These are phyloP conservation scores for Adiantum capillusveneris DNA, from an alignment of 75 land plant species.

Conservation along the genomic window DNA sequence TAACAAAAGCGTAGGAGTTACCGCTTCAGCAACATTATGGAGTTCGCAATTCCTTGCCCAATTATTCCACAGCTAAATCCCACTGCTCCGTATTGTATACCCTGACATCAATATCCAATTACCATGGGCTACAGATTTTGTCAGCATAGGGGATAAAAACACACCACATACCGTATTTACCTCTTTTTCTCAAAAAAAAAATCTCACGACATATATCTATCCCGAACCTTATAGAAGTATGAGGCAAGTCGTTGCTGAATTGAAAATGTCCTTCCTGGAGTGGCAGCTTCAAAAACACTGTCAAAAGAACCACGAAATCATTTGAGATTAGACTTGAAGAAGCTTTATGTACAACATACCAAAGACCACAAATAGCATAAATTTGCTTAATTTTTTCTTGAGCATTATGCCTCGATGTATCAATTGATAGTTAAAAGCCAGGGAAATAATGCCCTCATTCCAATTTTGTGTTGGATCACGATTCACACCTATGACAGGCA, in stretches of 20 bases:
- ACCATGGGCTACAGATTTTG: too few species aligned
- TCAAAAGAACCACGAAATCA: too few species aligned
- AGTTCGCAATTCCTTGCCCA: constrained; percentile 94
- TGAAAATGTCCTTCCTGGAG: constrained; percentile 72
- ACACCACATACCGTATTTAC: neutral
- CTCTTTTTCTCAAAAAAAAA: neutral
- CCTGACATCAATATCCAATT: constrained; percentile 51
- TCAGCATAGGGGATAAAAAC: too few species aligned
- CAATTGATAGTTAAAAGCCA: neutral
- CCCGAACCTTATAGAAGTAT: constrained; percentile 73
- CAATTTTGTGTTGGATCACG: too few species aligned
- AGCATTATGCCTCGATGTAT: too few species aligned
- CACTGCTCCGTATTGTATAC: constrained; percentile 66
- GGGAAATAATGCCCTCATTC: too few species aligned
- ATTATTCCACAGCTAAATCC: constrained; percentile 86
- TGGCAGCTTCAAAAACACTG: constrained; percentile 94
- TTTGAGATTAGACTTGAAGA: too few species aligned
- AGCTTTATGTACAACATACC: too few species aligned
- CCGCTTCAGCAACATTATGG: constrained; percentile 85
- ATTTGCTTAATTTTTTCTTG: too few species aligned
- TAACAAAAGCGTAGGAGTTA: constrained; percentile 8
- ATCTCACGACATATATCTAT: too few species aligned
- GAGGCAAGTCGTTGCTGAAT: constrained; percentile 64
- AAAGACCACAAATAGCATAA: too few species aligned
- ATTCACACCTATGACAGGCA: neutral